These are phyloP conservation scores for Camellia japonica DNA, from an alignment of 148 eudicot species.

Conservation along the genomic window DNA sequence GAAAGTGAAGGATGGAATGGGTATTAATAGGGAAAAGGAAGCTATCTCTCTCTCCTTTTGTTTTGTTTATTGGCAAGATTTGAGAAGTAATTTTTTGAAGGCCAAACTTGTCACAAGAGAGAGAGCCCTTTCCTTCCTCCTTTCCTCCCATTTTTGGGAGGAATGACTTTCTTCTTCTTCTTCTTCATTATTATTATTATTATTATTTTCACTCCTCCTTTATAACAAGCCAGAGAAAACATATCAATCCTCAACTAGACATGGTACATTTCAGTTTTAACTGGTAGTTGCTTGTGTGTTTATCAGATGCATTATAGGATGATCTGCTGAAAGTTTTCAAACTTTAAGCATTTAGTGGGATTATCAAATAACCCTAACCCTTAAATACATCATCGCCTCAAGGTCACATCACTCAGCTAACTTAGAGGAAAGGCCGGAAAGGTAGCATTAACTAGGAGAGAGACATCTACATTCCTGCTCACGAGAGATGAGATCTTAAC, in stretches of 20 bases:
- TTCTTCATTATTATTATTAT: too few relatives aligned
- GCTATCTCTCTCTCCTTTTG: not conserved
- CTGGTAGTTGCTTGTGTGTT: not conserved
- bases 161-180: not conserved
- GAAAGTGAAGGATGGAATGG: not conserved
- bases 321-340: not conserved
- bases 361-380: not conserved
- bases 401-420: not conserved
- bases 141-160: not conserved
- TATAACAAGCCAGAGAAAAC: not conserved
- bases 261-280: not conserved
- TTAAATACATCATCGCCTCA: not conserved
- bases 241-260: not conserved
- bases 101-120: not conserved
- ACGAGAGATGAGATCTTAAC: not conserved
- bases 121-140: conserved; percentile 1
- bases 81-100: not conserved
- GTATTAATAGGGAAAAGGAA: not conserved
- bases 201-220: not conserved
- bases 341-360: too few relatives aligned
- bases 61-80: not conserved
- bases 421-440: not conserved
- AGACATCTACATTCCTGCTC: not conserved
- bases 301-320: not conserved
- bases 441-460: not conserved